Base-by-base conservation (phyloP, 2,329 filamentous ascomycete genomes). In the Neobulgaria alba region DNA sequence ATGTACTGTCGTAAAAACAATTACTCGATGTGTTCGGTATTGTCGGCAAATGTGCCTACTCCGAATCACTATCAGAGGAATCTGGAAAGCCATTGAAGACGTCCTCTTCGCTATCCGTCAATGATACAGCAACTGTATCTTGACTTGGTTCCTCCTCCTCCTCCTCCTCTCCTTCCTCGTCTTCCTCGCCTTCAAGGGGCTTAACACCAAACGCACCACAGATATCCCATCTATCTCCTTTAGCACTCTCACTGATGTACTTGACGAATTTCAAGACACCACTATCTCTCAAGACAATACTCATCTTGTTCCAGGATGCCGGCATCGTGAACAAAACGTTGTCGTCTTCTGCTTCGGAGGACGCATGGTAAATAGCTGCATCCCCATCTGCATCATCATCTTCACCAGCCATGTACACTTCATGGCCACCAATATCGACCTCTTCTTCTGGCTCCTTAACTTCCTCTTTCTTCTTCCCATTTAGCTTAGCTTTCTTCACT, bases 211-310 rank as follows among this genome's bases (percentile, higher is more conserved):
- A 86, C 23, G 79, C 78, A 1, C 79, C 92, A 34, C 78, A 82
- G 36, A 96, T 71, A 65, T 98, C 92, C 87, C 89, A 96, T 32
- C 92, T 73, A 64, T 96, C 92, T 1, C 92, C 92, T 57, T 77
- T 77, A 5, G 92, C 92, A 37, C 73, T 76, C 45, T 72, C 72
- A 63, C 84, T 93, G 16, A 98, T 83, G 61, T 96, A 98, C 69
- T 96, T 98, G 57, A 96, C 88, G 60, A 98, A 98, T 61, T 86
- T 82, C 58, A 98, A 69, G 10, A 84, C 82, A 10, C 86, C 89
- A 51, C 77, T 79, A 60, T 98, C 92, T 43, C 92, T 75, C 52
- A 96, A 67, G 21, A 96, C 92, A 50, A 98, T 77, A 49, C 82
- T 88, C 67, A 98, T 72, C 49, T 84, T 86, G 63, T 96, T 96